A percentile compares a stretch with the other conserved stretches of the same genome.
These are phyloP conservation scores for Alternaria ventricosa DNA, from an alignment of 2,329 filamentous ascomycete genomes.

Conservation along the genomic window DNA sequence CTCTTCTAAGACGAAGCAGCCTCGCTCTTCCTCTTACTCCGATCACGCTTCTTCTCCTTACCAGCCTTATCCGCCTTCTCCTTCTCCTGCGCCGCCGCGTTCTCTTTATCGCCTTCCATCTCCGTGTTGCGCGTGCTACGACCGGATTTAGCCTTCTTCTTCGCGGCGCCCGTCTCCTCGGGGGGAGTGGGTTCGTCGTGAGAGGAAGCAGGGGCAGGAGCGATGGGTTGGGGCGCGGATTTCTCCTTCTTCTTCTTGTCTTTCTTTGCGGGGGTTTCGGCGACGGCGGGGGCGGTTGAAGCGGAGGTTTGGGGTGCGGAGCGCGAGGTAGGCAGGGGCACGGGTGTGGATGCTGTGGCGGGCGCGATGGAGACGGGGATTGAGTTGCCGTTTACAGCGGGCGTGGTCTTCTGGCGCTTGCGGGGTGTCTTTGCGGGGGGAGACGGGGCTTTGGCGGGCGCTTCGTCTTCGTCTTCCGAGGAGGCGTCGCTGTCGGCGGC, in stretches of 20 bases:
- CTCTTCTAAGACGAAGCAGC: constrained; percentile 26
- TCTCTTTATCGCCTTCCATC: constrained; percentile 36
- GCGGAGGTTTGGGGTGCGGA: constrained; percentile 17
- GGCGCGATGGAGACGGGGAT: constrained; percentile 24
- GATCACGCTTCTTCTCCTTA: constrained; percentile 43
- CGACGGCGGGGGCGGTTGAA: constrained; percentile 14
- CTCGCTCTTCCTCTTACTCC: constrained; percentile 45
- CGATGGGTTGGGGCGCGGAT: constrained; percentile 32
- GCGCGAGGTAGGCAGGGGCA: constrained; percentile 35
- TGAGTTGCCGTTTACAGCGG: constrained; percentile 32
- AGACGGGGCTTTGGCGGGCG: constrained; percentile 44
- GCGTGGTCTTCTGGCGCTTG: constrained; percentile 49
- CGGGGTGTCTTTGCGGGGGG: constrained; percentile 45
- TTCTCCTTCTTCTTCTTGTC: constrained; percentile 46
- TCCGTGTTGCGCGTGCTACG: constrained; percentile 44
- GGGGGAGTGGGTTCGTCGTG: constrained; percentile 37
- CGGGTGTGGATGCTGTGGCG: constrained; percentile 24
- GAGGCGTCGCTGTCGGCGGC: constrained; percentile 52
- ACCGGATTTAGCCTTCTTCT: constrained; percentile 46
- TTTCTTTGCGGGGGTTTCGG: constrained; percentile 38
- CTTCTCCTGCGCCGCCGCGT: constrained; percentile 23
- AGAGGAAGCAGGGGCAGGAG: constrained; percentile 29
- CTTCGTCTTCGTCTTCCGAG: constrained; percentile 42
- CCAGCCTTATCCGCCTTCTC: constrained; percentile 4
- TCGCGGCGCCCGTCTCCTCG: constrained; percentile 38